phyloP scores from a whole-genome alignment of 352 stramenopile genomes.

The Lagenidium giganteum region DNA sequence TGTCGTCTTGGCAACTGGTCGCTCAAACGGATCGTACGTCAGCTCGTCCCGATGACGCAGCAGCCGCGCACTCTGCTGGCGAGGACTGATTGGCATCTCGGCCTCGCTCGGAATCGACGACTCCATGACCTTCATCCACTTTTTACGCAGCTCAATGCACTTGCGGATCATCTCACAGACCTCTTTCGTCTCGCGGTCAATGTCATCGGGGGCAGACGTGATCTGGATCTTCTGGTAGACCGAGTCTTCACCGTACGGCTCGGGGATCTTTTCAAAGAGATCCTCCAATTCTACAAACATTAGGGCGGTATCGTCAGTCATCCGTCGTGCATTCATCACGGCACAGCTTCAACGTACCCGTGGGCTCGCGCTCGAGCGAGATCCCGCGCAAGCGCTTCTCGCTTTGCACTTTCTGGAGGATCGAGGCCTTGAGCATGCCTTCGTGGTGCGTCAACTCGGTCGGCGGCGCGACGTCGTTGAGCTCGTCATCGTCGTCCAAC shows the following conservation, averaged over 20 bases:
- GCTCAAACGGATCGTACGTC: conserved; percentile 45
- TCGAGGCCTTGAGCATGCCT: conserved; percentile 61
- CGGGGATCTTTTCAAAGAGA: conserved; percentile 65
- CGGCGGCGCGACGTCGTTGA: conserved; percentile 10
- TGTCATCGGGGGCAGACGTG: conserved; percentile 36
- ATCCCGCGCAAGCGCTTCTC: conserved; percentile 64
- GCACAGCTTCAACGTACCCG: conserved; percentile 2
- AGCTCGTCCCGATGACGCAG: conserved; percentile 58
- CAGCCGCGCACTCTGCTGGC: conserved; percentile 17
- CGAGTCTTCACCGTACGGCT: conserved; percentile 54
- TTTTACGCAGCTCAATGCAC: conserved; percentile 42
- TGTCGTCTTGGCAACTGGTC: conserved; percentile 25
- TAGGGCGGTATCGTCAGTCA: neutral
- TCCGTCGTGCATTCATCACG: conserved; percentile 1
- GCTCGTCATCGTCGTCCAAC: conserved; percentile 15
- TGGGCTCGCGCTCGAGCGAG: conserved; percentile 28
- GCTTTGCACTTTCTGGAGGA: conserved; percentile 69
- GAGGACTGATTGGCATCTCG: conserved; percentile 20
- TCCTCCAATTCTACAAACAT: conserved; percentile 21
- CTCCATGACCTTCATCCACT: conserved; percentile 56
- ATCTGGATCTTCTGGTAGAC: conserved; percentile 72
- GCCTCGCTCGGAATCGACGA: conserved; percentile 6
- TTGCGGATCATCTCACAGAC: conserved; percentile 63
- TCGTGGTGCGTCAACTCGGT: conserved; percentile 41
- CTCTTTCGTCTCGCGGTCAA: conserved; percentile 57